Evolutionary conservation across 768 basidiomycete genomes (phyloP).

Genomic region (Inosperma sp.): DNA sequence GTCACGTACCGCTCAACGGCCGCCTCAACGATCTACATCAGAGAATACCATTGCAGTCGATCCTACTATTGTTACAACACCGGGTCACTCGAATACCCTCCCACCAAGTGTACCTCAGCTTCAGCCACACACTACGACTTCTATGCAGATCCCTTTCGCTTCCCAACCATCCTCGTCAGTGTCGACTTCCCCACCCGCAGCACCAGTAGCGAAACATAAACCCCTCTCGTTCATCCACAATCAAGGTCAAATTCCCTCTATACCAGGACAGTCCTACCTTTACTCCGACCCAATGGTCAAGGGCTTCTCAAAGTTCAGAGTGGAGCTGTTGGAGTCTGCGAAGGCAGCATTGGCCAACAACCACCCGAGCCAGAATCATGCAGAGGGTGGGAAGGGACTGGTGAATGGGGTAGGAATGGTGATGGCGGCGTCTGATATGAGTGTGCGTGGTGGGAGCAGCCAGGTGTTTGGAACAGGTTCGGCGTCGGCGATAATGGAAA

Average conservation of each 20-base stretch:
- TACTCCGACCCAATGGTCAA: slow-evolving; percentile 2
- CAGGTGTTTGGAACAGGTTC: too few relatives aligned
- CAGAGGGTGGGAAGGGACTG: not conserved
- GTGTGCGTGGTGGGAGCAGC: too few relatives aligned
- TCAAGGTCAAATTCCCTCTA: not conserved
- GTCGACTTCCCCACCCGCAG: not conserved
- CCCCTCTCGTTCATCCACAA: not conserved
- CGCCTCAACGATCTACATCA: too few relatives aligned
- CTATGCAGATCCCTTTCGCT: not conserved
- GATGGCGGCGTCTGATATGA: too few relatives aligned
- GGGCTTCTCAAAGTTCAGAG: slow-evolving; percentile 4
- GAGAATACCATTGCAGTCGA: too few relatives aligned
- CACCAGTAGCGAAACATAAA: not conserved
- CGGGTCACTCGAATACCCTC: too few relatives aligned
- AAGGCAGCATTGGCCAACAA: not conserved
- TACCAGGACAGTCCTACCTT: not conserved
- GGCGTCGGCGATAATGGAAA: too few relatives aligned
- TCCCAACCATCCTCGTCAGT: not conserved
- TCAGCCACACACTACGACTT: not conserved
- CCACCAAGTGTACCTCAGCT: too few relatives aligned
- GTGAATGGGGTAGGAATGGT: not conserved
- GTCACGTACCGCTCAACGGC: not conserved
- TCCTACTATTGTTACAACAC: too few relatives aligned
- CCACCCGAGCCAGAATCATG: too few relatives aligned
- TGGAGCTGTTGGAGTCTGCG: not conserved